Evolutionary conservation across 2,329 filamentous ascomycete species (phyloP), one percentile per base, ranked within the genome.

Genomic region (Pseudogymnoascus sp.): DNA sequence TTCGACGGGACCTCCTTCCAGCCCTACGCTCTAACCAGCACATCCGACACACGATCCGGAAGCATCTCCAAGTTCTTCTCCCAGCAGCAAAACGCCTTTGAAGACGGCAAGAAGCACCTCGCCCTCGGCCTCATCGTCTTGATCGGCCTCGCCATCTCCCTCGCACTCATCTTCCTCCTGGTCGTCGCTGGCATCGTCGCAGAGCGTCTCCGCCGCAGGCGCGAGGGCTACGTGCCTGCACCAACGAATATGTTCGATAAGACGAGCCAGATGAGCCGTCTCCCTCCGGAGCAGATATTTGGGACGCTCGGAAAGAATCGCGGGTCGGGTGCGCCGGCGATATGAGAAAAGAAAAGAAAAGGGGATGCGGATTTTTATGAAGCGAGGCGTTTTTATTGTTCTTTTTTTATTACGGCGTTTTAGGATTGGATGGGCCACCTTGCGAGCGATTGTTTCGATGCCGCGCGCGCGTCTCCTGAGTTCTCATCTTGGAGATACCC

Each of bases 31-130:
- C 80, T 99, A 39, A 89, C 92, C 1, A 87, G 83, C 48, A 86
- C 80, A 61, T 74, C 79, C 10, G 79, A 84, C 67, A 84, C 84
- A 61, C 77, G 79, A 10, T 77, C 82, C 9, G 90, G 92, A 56
- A 92, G 84, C 67, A 82, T 99, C 68, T 85, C 88, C 33, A 84
- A 83, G 65, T 79, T 97, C 63, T 95, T 99, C 72, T 88, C 92
- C 9, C 85, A 95, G 74, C 87, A 89, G 56, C 77, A 86, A 63
- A 84, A 88, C 69, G 89, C 89, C 70, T 94, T 96, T 74, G 79
- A 23, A 61, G 64, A 26, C 30, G 13, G 61, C 81, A 80, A 74
- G 63, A 75, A 77, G 57, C 79, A 84, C 66, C 78, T 94, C 67
- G 84, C 87, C 9, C 75, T 89, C 45, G 90, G 88, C 52, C 88